phyloP scores from a whole-genome alignment of 345 rosid genomes.

The Eutrema heterophyllum region DNA sequence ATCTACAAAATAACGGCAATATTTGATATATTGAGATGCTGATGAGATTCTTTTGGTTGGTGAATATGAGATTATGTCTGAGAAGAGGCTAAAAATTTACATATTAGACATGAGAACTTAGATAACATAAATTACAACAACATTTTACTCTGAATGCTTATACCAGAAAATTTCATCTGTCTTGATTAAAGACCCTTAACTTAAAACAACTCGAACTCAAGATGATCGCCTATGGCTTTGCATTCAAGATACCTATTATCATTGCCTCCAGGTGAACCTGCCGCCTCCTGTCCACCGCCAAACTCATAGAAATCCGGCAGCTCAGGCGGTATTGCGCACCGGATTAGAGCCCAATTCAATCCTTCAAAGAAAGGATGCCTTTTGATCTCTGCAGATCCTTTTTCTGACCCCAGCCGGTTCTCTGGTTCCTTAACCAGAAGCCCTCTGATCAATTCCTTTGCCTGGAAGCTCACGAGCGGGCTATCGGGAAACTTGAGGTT shows the following conservation, averaged over 20 bases:
- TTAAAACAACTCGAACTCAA: slow-evolving; percentile 74
- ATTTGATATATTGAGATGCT: neutral
- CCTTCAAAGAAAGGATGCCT: slow-evolving; percentile 94
- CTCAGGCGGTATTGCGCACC: slow-evolving; percentile 90
- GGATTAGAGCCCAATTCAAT: slow-evolving; percentile 89
- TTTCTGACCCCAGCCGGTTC: slow-evolving; percentile 69
- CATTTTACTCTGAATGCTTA: slow-evolving; percentile 10
- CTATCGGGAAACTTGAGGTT: slow-evolving; percentile 73
- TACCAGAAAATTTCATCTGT: neutral
- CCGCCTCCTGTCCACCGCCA: slow-evolving; percentile 33
- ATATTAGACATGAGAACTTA: slow-evolving; percentile 4
- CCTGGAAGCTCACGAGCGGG: slow-evolving; percentile 76
- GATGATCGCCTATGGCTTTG: slow-evolving; percentile 77
- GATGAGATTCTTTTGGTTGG: neutral
- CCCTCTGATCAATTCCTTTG: slow-evolving; percentile 82
- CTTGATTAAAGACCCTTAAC: slow-evolving; percentile 27
- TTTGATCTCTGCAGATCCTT: slow-evolving; percentile 92
- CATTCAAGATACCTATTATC: slow-evolving; percentile 59
- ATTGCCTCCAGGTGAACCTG: slow-evolving; percentile 33
- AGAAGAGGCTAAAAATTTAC: slow-evolving; percentile 10
- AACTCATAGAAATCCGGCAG: slow-evolving; percentile 56
- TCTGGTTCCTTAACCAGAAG: slow-evolving; percentile 88
- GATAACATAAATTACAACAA: slow-evolving; percentile 8
- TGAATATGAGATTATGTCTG: slow-evolving; percentile 1
- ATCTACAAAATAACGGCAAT: too few relatives aligned